Conservation (phyloP, 2,329 filamentous ascomycete genomes). For the Aspergillus japonicus region DNA sequence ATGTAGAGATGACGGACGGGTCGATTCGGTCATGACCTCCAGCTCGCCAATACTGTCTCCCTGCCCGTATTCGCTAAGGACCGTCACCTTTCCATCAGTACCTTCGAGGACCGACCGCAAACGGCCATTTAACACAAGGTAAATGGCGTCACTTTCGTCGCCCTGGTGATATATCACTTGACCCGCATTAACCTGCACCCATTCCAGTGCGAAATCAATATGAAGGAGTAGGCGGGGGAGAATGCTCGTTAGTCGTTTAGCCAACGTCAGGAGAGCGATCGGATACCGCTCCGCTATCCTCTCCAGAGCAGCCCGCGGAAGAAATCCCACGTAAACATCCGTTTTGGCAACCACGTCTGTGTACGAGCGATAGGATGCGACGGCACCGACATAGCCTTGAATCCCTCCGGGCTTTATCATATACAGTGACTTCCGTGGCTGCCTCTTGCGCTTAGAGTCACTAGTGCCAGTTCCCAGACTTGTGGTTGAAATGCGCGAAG, state of each 20-base stretch:
- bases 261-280: constrained; percentile 90
- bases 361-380: constrained; percentile 93
- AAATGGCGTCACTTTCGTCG: constrained; percentile 97
- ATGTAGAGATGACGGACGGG: constrained; percentile 84
- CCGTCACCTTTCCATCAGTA: constrained; percentile 76
- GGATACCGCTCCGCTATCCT: constrained; percentile 91
- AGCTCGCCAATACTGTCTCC: constrained; percentile 97
- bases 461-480: constrained; percentile 19
- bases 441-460: constrained; percentile 40
- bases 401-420: constrained; percentile 92
- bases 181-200: constrained; percentile 93
- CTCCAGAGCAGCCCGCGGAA: constrained; percentile 81
- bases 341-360: constrained; percentile 97
- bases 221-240: constrained; percentile 87
- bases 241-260: constrained; percentile 86
- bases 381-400: constrained; percentile 89
- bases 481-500: constrained; percentile 34
- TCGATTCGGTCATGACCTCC: constrained; percentile 93
- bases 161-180: constrained; percentile 92
- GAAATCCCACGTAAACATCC: constrained; percentile 94
- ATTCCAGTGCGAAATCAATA: constrained; percentile 97
- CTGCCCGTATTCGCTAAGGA: constrained; percentile 90
- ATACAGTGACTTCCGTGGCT: constrained; percentile 70
- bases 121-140: constrained; percentile 93
- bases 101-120: constrained; percentile 80